Evolutionary conservation across 2,329 filamentous ascomycete genomes (phyloP).

Genomic region (Colletotrichum horii): DNA sequence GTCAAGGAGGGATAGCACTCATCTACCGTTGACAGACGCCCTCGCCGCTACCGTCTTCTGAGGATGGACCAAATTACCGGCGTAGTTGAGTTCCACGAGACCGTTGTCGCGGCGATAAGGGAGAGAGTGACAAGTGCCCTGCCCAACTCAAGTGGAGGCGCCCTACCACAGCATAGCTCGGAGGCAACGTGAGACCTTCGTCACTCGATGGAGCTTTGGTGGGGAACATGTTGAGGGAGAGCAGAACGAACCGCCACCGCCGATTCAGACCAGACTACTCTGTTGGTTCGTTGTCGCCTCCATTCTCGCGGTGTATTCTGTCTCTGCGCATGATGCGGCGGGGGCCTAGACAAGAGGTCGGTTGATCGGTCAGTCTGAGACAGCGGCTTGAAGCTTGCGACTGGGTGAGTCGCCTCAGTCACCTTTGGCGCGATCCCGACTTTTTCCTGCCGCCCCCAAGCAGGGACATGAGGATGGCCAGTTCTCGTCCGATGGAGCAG

Average conservation of each 20-base stretch:
- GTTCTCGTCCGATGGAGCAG: neutral
- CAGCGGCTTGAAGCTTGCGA: neutral
- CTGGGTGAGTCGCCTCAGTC: neutral
- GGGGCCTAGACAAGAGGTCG: neutral
- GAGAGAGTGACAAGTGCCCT: neutral
- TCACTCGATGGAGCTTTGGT: slow-evolving; percentile 17
- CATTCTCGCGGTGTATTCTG: neutral
- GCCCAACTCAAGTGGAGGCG: neutral
- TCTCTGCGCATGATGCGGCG: neutral
- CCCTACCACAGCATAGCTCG: slow-evolving; percentile 2
- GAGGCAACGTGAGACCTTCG: slow-evolving; percentile 15
- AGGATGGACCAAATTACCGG: neutral
- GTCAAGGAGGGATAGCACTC: neutral
- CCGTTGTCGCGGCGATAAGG: slow-evolving; percentile 11
- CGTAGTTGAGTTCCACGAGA: neutral
- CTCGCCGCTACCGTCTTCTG: neutral
- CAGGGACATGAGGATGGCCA: neutral
- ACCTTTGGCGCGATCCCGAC: neutral
- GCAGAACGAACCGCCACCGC: slow-evolving; percentile 1
- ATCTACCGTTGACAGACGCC: neutral
- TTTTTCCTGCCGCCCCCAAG: neutral
- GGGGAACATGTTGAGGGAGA: slow-evolving; percentile 17
- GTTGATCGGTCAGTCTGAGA: neutral
- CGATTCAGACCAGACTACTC: neutral
- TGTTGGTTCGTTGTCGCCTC: neutral